Percentiles rank a stretch among this genome's conserved stretches.
These are phyloP conservation scores for Melaleuca quinquenervia DNA, from an alignment of 345 rosid species.

Conservation along the genomic window DNA sequence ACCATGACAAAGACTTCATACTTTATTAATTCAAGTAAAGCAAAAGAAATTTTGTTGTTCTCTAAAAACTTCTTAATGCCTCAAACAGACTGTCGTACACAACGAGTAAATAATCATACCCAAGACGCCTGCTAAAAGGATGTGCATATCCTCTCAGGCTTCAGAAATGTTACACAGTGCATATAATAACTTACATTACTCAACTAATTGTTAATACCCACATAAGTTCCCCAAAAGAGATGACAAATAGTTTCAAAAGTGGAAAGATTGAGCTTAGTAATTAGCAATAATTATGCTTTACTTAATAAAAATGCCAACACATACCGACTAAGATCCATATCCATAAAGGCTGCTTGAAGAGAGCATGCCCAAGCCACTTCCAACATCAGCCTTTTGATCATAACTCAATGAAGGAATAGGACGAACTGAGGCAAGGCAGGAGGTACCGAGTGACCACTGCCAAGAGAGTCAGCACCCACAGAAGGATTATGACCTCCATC, in stretches of 20 bases:
- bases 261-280: neutral
- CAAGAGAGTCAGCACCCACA: constrained; percentile 45
- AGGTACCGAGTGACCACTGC: constrained; percentile 37
- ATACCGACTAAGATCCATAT: constrained; percentile 69
- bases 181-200: neutral
- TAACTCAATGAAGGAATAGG: constrained; percentile 54
- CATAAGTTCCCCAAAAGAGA: neutral
- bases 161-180: neutral
- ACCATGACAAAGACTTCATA: neutral
- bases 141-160: neutral
- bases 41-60: neutral
- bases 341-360: constrained; percentile 65
- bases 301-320: neutral
- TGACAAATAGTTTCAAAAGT: neutral
- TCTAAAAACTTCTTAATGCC: neutral
- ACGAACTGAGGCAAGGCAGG: constrained; percentile 57
- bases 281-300: neutral
- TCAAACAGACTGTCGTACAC: neutral
- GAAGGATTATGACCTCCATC: constrained; percentile 41
- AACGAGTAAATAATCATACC: neutral
- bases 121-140: neutral
- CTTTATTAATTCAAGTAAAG: neutral
- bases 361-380: constrained; percentile 50
- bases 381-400: constrained; percentile 66
- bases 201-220: neutral